Conservation (phyloP, 2,329 filamentous ascomycete species). For the Xylariaceae sp. region DNA sequence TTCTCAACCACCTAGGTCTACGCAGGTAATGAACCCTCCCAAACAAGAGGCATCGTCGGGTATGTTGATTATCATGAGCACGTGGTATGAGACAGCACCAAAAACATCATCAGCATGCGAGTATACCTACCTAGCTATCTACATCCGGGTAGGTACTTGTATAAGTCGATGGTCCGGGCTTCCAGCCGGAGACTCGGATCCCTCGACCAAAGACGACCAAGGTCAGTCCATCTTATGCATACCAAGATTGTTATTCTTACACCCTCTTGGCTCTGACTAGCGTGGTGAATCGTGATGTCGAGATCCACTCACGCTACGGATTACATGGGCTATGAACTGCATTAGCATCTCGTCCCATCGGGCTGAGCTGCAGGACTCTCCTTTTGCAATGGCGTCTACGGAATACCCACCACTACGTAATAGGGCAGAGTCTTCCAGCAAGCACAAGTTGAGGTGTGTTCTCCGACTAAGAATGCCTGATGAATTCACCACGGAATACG, state of each 20-base stretch:
- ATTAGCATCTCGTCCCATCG: neutral
- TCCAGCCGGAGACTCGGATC: neutral
- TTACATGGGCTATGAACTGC: neutral
- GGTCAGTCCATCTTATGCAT: too few relatives aligned
- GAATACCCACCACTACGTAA: neutral
- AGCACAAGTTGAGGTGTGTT: neutral
- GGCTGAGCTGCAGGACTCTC: neutral
- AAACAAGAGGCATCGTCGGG: neutral
- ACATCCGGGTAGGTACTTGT: neutral
- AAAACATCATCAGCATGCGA: neutral
- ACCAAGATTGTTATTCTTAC: neutral
- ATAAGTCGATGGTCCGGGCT: neutral
- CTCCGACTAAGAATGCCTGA: too few relatives aligned
- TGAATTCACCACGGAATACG: too few relatives aligned
- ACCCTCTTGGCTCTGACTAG: neutral
- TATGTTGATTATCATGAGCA: neutral
- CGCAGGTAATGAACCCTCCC: neutral
- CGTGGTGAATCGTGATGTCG: neutral
- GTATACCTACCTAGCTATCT: neutral
- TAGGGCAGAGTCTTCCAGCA: neutral
- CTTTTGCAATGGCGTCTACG: too few relatives aligned
- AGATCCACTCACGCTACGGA: neutral
- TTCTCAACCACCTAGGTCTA: neutral
- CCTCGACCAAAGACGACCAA: neutral
- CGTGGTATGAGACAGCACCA: neutral